A percentile compares a stretch with the other conserved stretches of the same genome.
phyloP scores from a whole-genome alignment of 495 filamentous ascomycete species.

The Chlorociboria aeruginascens region DNA sequence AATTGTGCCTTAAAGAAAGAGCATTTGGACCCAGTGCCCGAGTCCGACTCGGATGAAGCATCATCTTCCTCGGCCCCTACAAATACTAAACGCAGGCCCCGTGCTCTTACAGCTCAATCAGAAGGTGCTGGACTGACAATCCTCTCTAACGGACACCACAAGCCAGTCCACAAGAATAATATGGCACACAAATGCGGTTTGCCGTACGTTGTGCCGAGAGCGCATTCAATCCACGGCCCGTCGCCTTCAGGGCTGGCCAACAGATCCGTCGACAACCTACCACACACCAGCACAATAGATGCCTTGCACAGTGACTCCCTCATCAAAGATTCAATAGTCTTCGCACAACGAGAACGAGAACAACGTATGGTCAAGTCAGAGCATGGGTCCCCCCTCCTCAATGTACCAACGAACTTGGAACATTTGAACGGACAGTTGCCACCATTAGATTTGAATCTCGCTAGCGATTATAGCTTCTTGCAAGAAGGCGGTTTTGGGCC shows the following conservation, averaged over 20 bases:
- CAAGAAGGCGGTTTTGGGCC: conserved; percentile 37
- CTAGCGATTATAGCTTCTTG: conserved; percentile 39
- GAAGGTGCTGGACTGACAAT: conserved; percentile 63
- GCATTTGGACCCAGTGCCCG: conserved; percentile 62
- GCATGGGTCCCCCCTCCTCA: conserved; percentile 56
- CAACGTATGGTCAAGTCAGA: conserved; percentile 53
- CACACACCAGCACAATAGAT: conserved; percentile 31
- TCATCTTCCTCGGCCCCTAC: conserved; percentile 30
- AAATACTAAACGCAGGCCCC: conserved; percentile 47
- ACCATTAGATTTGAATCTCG: conserved; percentile 46
- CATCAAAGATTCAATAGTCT: conserved; percentile 29
- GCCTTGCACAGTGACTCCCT: conserved; percentile 27
- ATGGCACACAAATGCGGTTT: conserved; percentile 69
- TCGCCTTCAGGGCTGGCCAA: conserved; percentile 38
- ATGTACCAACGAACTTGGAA: conserved; percentile 37
- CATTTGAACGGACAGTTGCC: conserved; percentile 51
- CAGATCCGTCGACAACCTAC: conserved; percentile 59
- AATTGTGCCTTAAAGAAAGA: conserved; percentile 91
- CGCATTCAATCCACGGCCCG: conserved; percentile 54
- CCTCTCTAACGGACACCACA: conserved; percentile 89
- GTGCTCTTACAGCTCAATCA: conserved; percentile 73
- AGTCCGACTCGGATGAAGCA: conserved; percentile 43
- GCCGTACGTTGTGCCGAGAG: conserved; percentile 70
- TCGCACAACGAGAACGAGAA: conserved; percentile 36
- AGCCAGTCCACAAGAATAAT: conserved; percentile 80